Evolutionary conservation across 2,329 filamentous ascomycete species (phyloP).

Genomic region (Phyllachora maydis): DNA sequence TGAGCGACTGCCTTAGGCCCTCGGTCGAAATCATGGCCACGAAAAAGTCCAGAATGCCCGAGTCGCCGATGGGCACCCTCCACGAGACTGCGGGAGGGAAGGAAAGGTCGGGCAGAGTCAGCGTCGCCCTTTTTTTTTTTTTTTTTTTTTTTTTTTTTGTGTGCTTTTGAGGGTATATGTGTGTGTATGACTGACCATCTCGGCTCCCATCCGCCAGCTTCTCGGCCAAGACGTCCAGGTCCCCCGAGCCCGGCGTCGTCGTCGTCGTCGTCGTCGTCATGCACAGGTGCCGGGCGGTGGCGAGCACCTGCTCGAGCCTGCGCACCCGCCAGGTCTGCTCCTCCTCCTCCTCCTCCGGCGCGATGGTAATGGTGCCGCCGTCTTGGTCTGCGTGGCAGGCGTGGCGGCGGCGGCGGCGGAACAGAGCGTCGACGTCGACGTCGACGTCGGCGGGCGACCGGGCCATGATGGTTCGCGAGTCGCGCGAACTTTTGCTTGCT

Average conservation of each 20-base stretch:
- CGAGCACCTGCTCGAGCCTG: conserved; percentile 16
- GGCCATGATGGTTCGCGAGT: too few species aligned
- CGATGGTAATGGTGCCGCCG: too few species aligned
- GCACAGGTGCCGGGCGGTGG: conserved; percentile 17
- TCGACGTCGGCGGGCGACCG: too few species aligned
- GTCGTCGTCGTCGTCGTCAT: too few species aligned
- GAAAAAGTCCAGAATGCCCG: conserved; percentile 35
- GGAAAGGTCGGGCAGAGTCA: too few species aligned
- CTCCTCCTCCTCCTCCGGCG: too few species aligned
- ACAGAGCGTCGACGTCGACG: too few species aligned
- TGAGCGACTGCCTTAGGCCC: conserved; percentile 18
- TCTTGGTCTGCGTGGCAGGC: too few species aligned
- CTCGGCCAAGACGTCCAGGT: conserved; percentile 25
- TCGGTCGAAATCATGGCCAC: conserved; percentile 20
- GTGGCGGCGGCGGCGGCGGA: too few species aligned
- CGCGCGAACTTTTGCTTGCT: too few species aligned
- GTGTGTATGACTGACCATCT: conserved; percentile 22
- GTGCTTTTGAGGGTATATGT: conserved; percentile 1
- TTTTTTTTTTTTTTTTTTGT: too few species aligned
- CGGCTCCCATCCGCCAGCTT: conserved; percentile 33
- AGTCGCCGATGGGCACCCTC: conserved; percentile 33
- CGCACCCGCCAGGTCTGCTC: conserved; percentile 5
- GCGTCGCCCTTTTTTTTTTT: not conserved
- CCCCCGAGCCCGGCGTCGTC: conserved; percentile 14
- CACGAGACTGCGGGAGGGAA: conserved; percentile 21